Conservation (phyloP, 192 early-diverging fungal genomes). For the Backusella morwellensis region DNA sequence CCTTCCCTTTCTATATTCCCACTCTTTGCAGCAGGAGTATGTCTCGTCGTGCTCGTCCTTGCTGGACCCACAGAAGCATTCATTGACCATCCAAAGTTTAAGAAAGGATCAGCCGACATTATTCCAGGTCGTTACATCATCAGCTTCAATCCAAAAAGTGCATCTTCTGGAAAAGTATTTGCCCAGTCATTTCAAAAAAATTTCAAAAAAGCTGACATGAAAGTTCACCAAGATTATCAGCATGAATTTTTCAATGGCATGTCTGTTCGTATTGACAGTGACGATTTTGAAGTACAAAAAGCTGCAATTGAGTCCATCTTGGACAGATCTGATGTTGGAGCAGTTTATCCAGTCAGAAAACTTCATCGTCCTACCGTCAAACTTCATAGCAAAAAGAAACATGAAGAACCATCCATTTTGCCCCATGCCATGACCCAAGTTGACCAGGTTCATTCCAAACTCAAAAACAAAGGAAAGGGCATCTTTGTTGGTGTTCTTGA, state of each 20-base stretch:
- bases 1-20: slow-evolving; percentile 8
- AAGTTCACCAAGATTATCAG: slow-evolving; percentile 9
- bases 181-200: slow-evolving; percentile 9
- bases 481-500: slow-evolving; percentile 69
- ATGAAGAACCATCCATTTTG: slow-evolving; percentile 3
- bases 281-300: background rate
- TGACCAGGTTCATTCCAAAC: slow-evolving; percentile 44
- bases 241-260: slow-evolving; percentile 22
- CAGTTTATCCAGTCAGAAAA: slow-evolving; percentile 18
- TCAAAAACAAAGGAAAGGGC: slow-evolving; percentile 60
- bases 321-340: slow-evolving; percentile 8
- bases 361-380: slow-evolving; percentile 19
- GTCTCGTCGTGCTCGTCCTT: slow-evolving; percentile 12
- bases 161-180: background rate
- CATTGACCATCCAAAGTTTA: slow-evolving; percentile 10
- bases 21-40: slow-evolving; percentile 9
- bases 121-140: slow-evolving; percentile 15
- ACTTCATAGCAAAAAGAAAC: background rate
- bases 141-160: background rate
- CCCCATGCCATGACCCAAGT: slow-evolving; percentile 61
- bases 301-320: slow-evolving; percentile 8
- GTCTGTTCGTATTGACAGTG: slow-evolving; percentile 11
- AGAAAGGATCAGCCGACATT: background rate
- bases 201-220: slow-evolving; percentile 4
- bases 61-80: background rate